These are phyloP conservation scores for Chalciporus sphaerocephalus DNA, from an alignment of 768 basidiomycete genomes.

Conservation along the genomic window DNA sequence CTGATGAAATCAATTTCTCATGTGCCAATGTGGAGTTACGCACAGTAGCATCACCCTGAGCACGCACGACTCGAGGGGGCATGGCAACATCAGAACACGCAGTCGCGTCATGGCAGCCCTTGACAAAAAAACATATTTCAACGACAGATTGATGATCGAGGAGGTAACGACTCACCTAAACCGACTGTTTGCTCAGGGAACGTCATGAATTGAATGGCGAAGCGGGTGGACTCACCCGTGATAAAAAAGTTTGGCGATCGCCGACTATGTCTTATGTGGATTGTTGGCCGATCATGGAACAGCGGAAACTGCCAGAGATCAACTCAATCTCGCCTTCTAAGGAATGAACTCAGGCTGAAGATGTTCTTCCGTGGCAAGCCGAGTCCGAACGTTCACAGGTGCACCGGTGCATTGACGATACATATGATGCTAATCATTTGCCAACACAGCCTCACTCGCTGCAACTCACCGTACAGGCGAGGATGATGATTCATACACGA, in stretches of 20 bases:
- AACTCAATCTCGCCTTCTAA: not conserved
- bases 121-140: slow-evolving; percentile 1
- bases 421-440: not conserved
- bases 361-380: not conserved
- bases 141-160: slow-evolving; percentile 11
- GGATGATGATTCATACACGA: not conserved
- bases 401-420: too few species aligned
- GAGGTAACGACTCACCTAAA: slow-evolving; percentile 18
- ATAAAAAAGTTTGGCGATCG: not conserved
- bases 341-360: not conserved
- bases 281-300: too few species aligned
- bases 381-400: not conserved
- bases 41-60: slow-evolving; percentile 23
- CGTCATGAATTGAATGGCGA: not conserved
- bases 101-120: slow-evolving; percentile 22
- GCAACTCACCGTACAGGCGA: not conserved
- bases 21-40: slow-evolving; percentile 15
- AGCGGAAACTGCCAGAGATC: slow-evolving; percentile 6
- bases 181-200: slow-evolving; percentile 11
- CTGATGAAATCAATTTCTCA: slow-evolving; percentile 15
- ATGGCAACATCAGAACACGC: slow-evolving; percentile 16
- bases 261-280: not conserved
- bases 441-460: slow-evolving; percentile 1
- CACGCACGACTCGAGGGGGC: slow-evolving; percentile 3
- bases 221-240: not conserved